Evolutionary conservation across 768 basidiomycete genomes (phyloP).

Genomic region (Boletus coccyginus): DNA sequence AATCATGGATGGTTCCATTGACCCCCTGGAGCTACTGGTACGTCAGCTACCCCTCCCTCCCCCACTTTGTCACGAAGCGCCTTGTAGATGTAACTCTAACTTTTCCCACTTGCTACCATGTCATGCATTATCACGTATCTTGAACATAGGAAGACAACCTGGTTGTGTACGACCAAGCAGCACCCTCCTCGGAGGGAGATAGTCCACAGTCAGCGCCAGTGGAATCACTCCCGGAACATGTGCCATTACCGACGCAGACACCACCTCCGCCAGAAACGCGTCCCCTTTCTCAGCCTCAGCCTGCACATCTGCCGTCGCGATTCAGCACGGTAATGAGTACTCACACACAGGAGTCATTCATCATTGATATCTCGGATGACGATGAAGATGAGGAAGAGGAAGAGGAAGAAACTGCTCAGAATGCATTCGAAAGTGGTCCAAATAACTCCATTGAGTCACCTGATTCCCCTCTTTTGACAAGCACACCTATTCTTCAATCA

Average conservation of each 20-base stretch:
- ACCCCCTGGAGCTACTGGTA: conserved; percentile 25
- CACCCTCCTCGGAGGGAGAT: not conserved
- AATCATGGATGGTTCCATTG: conserved; percentile 1
- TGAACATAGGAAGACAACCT: conserved; percentile 16
- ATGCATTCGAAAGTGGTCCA: not conserved
- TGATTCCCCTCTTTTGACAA: not conserved
- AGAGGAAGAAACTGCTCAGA: conserved; percentile 4
- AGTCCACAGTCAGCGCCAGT: not conserved
- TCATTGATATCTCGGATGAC: conserved; percentile 34
- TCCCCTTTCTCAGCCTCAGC: conserved; percentile 1
- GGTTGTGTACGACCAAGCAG: conserved; percentile 4
- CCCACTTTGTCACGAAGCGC: conserved; percentile 24
- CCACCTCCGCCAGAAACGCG: conserved; percentile 10
- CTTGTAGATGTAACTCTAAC: conserved; percentile 32
- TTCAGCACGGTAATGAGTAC: conserved; percentile 26
- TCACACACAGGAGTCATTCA: conserved; percentile 24
- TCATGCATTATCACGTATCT: not conserved
- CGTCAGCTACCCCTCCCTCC: conserved; percentile 16
- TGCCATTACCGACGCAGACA: not conserved
- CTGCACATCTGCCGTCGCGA: conserved; percentile 14
- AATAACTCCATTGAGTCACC: not conserved
- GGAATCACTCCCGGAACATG: conserved; percentile 1
- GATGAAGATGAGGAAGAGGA: conserved; percentile 28
- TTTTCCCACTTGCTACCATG: conserved; percentile 20
- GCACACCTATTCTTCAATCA: not conserved